Evolutionary conservation across 148 eudicot genomes (phyloP), one percentile per base, ranked within the genome.

Genomic region (Silene conica): DNA sequence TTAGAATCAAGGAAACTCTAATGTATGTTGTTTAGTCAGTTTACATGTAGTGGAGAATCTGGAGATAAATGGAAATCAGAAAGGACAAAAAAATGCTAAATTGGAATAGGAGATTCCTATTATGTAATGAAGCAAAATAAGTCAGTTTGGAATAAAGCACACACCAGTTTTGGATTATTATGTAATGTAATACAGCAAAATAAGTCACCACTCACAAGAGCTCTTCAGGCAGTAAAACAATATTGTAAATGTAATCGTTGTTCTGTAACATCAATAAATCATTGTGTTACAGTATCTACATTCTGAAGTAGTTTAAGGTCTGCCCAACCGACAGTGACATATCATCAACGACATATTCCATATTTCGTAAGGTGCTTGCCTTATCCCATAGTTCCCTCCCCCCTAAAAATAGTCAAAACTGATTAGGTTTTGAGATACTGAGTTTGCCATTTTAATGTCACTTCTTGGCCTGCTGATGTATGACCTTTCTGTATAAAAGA

Each of bases 401-500:
- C 23, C 61, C 2, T 1, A 57, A 57, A 57, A 57, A 57, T 5
- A 23, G 20, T 5, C 59, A 5, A n/a, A 12, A 16, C 2, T 23
- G 6, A 63, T 63, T 43, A 50, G 21, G 43, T 14, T 31, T 26
- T n/a, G 46, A 71, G 23, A 21, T 7, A 31, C 41, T 71, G 43
- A 20, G 4, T 28, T 41, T 10, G 1, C 19, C 41, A 6, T 62
- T 26, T 68, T 52, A 62, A 50, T 25, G 8, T 34, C 12, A 61
- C 43, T 54, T 79, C 45, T 73, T 71, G 54, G 61, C 74, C 72
- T 79, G 69, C 66, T 80, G 62, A 80, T 55, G 52, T 54, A 12
- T 71, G 73, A 58, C 25, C 5, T 80, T 81, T 83, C 54, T 89
- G 81, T 87, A 94, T 97, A 95, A 79, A 95, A 90, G 98, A 83